Evolutionary conservation across 768 basidiomycete species (phyloP), one percentile per base, ranked within the genome.

Genomic region (Rhodotorula sphaerocarpa): DNA sequence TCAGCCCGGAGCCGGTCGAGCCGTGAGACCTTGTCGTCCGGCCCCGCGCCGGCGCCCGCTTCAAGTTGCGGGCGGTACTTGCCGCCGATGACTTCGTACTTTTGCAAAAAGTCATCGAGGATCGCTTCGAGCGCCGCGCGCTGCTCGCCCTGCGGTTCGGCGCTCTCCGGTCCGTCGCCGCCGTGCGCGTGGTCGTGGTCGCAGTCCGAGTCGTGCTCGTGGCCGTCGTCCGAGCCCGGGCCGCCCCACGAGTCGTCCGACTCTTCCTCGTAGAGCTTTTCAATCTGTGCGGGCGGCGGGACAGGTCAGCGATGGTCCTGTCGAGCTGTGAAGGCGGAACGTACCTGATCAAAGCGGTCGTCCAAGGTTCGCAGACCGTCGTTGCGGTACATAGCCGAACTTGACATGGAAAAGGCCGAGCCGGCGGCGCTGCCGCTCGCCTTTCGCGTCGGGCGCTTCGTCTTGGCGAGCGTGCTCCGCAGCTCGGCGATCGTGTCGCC

Each of bases 401-500:
- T 91, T 74, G 88, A 93, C 91, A 99, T 96, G 73, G 87, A 89
- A 79, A 93, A 93, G 18, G 89, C 86, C 54, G 87, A 90, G 0
- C 83, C 79, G 36, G 50, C 42, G 23, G 39, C 57, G 84, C 70
- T 84, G 84, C 67, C 83, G 16, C 47, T 45, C 2, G 56, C 59
- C 67, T 67, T 79, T 72, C 86, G 78, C 72, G 84, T 81, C 76
- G 83, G 83, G 61, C 80, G 77, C 75, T 84, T 85, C 9, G 86
- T 63, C 85, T 21, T 90, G 86, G 52, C 85, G 5, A 51, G 34
- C 33, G 50, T 36, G 79, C 59, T 93, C 86, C 16, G 86, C 14
- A 97, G 75, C 5, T 81, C 82, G 1, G 84, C 84, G 33, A 99
- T 75, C 0, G 89, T 95, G 74, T 97, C 93, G 3, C 79, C 84